A percentile compares a stretch with the other conserved stretches of the same genome.
These are phyloP conservation scores for Dryadomyces quercus-mongolicae DNA, from an alignment of 2,329 filamentous ascomycete genomes.

Conservation along the genomic window DNA sequence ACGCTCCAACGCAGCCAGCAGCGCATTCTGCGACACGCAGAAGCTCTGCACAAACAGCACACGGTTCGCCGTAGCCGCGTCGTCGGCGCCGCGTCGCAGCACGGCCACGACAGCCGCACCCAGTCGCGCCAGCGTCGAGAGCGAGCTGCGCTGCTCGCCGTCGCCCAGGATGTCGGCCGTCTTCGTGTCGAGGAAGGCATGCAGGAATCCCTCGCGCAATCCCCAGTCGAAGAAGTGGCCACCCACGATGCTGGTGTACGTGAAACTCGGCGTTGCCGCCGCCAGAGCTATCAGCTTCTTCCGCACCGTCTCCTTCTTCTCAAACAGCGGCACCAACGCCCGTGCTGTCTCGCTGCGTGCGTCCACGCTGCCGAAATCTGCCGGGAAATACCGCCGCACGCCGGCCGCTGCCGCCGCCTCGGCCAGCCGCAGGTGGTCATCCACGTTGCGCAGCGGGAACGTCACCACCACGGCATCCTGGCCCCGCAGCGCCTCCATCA, in stretches of 20 bases:
- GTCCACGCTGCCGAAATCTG: conserved; percentile 29
- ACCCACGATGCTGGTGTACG: conserved; percentile 25
- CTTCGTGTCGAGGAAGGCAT: conserved; percentile 19
- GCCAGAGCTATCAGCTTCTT: conserved; percentile 18
- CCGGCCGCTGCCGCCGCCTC: conserved; percentile 24
- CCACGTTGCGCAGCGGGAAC: conserved; percentile 19
- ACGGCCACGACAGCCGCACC: conserved; percentile 22
- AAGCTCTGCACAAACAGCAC: conserved; percentile 28
- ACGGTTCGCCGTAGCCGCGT: conserved; percentile 17
- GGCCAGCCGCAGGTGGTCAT: conserved; percentile 22
- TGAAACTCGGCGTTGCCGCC: conserved; percentile 14
- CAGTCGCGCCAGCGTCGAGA: conserved; percentile 22
- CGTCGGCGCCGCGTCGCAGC: conserved; percentile 15
- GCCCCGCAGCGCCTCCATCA: conserved; percentile 19
- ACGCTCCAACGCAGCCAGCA: conserved; percentile 21
- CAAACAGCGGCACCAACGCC: conserved; percentile 24
- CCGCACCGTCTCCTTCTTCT: conserved; percentile 22
- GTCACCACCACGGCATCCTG: conserved; percentile 25
- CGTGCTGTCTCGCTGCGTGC: conserved; percentile 20
- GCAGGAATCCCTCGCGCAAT: conserved; percentile 21
- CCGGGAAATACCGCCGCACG: conserved; percentile 25
- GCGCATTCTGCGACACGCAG: conserved; percentile 24
- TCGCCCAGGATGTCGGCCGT: conserved; percentile 23
- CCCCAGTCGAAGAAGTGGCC: conserved; percentile 32
- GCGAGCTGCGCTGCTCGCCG: conserved; percentile 20